A percentile compares a stretch with the other conserved stretches of the same genome.
phyloP scores from a whole-genome alignment of 345 rosid genomes.

The Hibiscus syriacus region DNA sequence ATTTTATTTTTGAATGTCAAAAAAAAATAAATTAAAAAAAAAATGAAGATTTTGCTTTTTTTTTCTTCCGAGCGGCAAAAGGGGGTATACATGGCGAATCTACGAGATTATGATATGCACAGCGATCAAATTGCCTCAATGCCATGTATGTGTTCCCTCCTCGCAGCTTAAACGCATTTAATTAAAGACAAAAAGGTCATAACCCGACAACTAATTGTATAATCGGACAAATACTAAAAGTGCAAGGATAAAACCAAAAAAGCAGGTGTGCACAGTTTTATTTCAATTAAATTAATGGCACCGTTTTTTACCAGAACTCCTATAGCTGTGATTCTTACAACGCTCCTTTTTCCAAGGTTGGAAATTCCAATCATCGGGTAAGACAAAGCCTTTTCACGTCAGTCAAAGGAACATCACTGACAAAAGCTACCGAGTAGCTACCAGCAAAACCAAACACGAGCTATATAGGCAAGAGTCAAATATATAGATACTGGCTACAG shows the following conservation, averaged over 20 bases:
- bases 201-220: too few relatives aligned
- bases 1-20: too few relatives aligned
- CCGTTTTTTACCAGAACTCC: background rate
- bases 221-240: background rate
- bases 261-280: background rate
- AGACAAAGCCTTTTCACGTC: background rate
- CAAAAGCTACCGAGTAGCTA: background rate
- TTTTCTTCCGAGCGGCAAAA: background rate
- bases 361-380: background rate
- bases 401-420: background rate
- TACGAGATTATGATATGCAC: too few relatives aligned
- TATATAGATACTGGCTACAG: background rate
- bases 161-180: background rate
- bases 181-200: background rate
- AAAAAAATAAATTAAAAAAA: too few relatives aligned
- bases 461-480: background rate
- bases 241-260: background rate
- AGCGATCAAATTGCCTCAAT: too few relatives aligned
- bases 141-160: background rate
- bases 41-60: too few relatives aligned
- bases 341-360: background rate
- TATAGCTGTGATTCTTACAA: background rate
- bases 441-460: background rate
- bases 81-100: too few relatives aligned
- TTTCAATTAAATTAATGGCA: background rate